A percentile compares a stretch with the other conserved stretches of the same genome.
Conservation (phyloP, 805 yeast species). For the Teunomyces tritomae region DNA sequence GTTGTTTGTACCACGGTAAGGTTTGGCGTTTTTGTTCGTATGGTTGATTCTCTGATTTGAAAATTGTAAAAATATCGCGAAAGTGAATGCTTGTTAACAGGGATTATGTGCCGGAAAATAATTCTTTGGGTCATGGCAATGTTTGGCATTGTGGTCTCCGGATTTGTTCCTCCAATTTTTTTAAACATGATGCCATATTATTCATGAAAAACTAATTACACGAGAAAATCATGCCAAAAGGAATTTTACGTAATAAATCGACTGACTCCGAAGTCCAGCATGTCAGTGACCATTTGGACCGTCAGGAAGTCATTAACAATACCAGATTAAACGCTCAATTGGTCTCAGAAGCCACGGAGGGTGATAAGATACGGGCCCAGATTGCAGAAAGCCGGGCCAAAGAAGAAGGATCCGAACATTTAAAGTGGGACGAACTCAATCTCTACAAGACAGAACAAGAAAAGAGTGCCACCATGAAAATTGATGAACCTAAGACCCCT, state of each 20-base stretch:
- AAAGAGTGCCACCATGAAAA: constrained; percentile 70
- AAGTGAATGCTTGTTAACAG: background rate
- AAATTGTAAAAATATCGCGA: background rate
- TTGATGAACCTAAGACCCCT: constrained; percentile 95
- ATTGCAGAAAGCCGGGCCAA: constrained; percentile 31
- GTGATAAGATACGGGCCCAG: constrained; percentile 47
- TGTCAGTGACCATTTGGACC: constrained; percentile 32
- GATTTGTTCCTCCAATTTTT: background rate
- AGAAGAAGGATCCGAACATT: constrained; percentile 25
- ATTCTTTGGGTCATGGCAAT: background rate
- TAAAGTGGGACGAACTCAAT: constrained; percentile 86
- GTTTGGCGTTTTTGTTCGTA: background rate
- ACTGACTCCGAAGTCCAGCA: constrained; percentile 3
- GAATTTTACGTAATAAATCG: constrained; percentile 54
- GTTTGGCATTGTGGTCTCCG: background rate
- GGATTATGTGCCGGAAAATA: background rate
- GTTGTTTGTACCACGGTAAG: background rate
- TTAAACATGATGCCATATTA: constrained; percentile 2
- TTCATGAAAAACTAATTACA: background rate
- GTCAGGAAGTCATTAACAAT: constrained; percentile 76
- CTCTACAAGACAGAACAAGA: constrained; percentile 71
- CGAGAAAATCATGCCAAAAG: constrained; percentile 22
- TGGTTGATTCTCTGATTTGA: background rate
- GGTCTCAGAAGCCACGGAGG: constrained; percentile 31
- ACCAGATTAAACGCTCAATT: constrained; percentile 72